These are phyloP conservation scores for Persicaria maculosa DNA, from an alignment of 148 eudicot genomes.

Conservation along the genomic window DNA sequence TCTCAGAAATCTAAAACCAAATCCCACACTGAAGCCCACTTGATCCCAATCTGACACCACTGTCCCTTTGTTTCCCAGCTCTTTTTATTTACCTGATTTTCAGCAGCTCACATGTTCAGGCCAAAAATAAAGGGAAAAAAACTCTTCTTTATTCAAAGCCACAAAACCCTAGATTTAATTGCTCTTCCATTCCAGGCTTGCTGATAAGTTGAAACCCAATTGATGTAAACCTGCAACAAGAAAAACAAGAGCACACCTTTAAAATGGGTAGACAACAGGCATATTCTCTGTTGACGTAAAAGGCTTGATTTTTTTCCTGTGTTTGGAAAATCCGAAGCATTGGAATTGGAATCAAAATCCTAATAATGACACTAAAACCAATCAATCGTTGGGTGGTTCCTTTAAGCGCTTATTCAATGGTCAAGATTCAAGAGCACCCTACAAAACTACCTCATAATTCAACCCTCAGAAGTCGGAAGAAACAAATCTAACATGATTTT, in stretches of 20 bases:
- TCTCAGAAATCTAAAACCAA: constrained; percentile 20
- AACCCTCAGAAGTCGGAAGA: too few relatives aligned
- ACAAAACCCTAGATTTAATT: background rate
- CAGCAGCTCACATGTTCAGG: background rate
- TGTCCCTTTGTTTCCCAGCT: constrained; percentile 17
- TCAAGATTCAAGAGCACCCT: background rate
- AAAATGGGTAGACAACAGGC: constrained; percentile 38
- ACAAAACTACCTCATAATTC: too few relatives aligned
- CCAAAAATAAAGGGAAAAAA: constrained; percentile 1
- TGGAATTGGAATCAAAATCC: constrained; percentile 17
- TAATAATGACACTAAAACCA: constrained; percentile 10
- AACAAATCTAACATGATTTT: too few relatives aligned
- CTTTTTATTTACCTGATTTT: constrained; percentile 8
- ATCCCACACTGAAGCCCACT: constrained; percentile 27
- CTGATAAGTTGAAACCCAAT: constrained; percentile 7
- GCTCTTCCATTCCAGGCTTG: background rate
- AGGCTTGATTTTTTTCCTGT: background rate
- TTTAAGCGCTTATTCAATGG: background rate
- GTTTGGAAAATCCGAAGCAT: constrained; percentile 13
- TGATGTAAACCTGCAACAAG: constrained; percentile 34
- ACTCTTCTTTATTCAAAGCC: background rate
- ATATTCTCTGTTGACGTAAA: constrained; percentile 26
- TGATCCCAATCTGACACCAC: constrained; percentile 38
- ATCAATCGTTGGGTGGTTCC: background rate
- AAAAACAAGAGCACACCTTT: constrained; percentile 17